phyloP scores from a whole-genome alignment of 2,329 filamentous ascomycete genomes.

The Penicillium frequentans region DNA sequence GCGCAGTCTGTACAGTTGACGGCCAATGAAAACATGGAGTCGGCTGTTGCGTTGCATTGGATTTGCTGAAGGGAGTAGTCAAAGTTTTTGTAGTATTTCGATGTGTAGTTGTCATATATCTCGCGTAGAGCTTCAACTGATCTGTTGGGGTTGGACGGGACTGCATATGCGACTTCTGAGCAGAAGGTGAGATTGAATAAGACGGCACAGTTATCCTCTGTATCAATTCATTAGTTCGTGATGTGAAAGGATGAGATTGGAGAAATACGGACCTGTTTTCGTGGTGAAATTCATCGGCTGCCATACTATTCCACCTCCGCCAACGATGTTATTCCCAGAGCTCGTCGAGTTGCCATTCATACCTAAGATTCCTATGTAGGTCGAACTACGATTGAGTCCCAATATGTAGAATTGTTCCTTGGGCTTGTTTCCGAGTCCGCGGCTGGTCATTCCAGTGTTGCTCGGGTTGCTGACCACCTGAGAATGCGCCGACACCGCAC shows the following conservation, averaged over 20 bases:
- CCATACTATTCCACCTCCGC: constrained; percentile 77
- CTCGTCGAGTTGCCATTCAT: constrained; percentile 56
- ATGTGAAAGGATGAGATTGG: constrained; percentile 21
- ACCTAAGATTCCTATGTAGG: constrained; percentile 73
- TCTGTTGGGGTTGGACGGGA: constrained; percentile 74
- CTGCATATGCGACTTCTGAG: constrained; percentile 83
- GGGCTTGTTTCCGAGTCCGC: constrained; percentile 65
- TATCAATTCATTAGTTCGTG: background rate
- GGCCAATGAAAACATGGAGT: constrained; percentile 78
- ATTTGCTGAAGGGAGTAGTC: constrained; percentile 78
- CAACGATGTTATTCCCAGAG: constrained; percentile 48
- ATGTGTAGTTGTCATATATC: constrained; percentile 77
- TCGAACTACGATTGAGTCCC: constrained; percentile 68
- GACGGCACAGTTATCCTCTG: constrained; percentile 79
- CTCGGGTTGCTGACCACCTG: constrained; percentile 49
- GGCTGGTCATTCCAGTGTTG: constrained; percentile 66
- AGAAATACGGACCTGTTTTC: constrained; percentile 63
- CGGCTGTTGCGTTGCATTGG: constrained; percentile 73
- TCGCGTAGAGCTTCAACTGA: constrained; percentile 62
- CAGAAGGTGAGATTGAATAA: constrained; percentile 89
- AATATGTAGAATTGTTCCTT: constrained; percentile 87
- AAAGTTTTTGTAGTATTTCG: constrained; percentile 72
- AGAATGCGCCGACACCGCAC: constrained; percentile 64
- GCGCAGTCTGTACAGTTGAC: constrained; percentile 74
- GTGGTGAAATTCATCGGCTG: constrained; percentile 72